Base-by-base conservation (phyloP, 352 stramenopile species). In the Globisporangium uncinulatum region DNA sequence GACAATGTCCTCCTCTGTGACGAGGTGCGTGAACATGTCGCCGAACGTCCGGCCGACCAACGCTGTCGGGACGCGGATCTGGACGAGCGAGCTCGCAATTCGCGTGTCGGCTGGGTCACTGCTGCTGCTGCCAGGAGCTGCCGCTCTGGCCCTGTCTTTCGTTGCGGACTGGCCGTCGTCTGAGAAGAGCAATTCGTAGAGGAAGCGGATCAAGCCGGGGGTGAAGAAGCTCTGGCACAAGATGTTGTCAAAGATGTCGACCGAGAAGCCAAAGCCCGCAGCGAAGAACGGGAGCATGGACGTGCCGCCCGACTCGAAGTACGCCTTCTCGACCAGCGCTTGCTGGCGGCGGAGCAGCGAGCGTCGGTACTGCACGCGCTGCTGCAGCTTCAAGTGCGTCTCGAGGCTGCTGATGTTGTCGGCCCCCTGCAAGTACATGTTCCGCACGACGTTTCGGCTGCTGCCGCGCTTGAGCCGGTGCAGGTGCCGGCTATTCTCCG, bases 221-320 rank as follows among this genome's bases (percentile, higher is more conserved):
- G 74, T 89, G 62, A 85, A 89, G 61, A 75, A 87, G 55, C 76
- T 87, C 45, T 87, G 76, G 34, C 79, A 89, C 20, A 89, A 54
- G 68, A 89, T 79, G 42, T 81, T 89, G 71, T 89, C 76, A 43
- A 89, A 89, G 31, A 87, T 70, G 49, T 87, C 79, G 47, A 77
- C 74, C 19, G 70, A 67, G 50, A 89, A 83, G 1, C 71, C 76
- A 20, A 83, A 86, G 11, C 79, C 79, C 13, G 79, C 79, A 0
- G 79, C 79, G 52, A 86, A 86, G 57, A 89, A 89, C 8, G 79
- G 73, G 9, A 89, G 53, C 29, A 81, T 51, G 8, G 74, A 62
- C 7, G 74, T 64, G 39, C 65, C 66, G 17, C 65, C 66, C 8
- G 75, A 70, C 29, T 84, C 76, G 46, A 82, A 87, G 47, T 69